Conservation (phyloP, 345 rosid genomes). For the Citrus australasica region DNA sequence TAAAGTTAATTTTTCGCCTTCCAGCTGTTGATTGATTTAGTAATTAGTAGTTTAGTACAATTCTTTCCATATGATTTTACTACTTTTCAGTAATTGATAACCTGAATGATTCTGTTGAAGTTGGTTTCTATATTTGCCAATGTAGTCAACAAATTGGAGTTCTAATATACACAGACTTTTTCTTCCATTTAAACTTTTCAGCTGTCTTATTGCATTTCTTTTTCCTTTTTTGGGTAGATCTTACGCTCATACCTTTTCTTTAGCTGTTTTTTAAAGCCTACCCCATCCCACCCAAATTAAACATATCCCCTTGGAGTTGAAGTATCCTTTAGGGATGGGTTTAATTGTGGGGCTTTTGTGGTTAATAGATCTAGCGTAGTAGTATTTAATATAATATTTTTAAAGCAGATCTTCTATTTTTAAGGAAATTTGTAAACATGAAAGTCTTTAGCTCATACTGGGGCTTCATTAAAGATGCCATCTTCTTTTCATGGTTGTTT, state of each 20-base stretch:
- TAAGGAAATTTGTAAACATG: background rate
- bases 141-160: background rate
- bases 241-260: no score
- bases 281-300: no score
- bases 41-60: background rate
- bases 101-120: background rate
- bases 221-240: background rate
- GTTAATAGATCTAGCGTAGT: background rate
- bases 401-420: background rate
- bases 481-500: background rate
- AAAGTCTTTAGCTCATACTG: background rate
- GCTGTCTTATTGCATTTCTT: background rate
- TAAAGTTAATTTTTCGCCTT: background rate
- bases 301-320: no score
- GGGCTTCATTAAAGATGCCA: background rate
- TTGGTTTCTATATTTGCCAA: background rate
- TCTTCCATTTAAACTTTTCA: background rate
- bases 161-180: no score
- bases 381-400: background rate
- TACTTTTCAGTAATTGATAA: constrained; percentile 3
- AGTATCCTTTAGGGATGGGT: no score
- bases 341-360: background rate
- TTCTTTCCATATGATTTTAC: background rate
- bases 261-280: no score
- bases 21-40: background rate